Evolutionary conservation across 2,329 filamentous ascomycete species (phyloP).

Genomic region (Stenocarpella maydis): DNA sequence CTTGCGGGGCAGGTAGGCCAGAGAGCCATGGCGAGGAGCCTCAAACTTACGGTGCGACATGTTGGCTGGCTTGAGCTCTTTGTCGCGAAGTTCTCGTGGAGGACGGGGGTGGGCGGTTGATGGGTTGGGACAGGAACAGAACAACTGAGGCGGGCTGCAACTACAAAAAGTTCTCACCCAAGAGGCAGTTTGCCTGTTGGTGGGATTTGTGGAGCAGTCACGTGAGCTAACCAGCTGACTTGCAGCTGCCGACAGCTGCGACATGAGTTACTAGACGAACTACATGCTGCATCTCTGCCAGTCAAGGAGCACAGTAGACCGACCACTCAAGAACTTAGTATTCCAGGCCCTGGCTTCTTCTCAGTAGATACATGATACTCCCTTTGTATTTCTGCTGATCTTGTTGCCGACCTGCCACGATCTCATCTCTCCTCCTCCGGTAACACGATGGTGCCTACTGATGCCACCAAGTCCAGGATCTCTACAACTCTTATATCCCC

Average conservation of each 20-base stretch:
- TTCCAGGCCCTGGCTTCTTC: neutral
- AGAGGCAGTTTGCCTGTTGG: constrained; percentile 16
- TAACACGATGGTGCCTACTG: neutral
- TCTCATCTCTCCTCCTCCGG: neutral
- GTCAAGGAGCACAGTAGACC: no score
- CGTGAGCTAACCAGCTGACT: neutral
- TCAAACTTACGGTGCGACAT: constrained; percentile 69
- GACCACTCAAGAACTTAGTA: no score
- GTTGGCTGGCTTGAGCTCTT: constrained; percentile 35
- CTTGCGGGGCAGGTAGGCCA: constrained; percentile 90
- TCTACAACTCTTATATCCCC: neutral
- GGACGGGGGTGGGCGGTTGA: constrained; percentile 26
- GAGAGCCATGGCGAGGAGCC: constrained; percentile 93
- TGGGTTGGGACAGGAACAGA: constrained; percentile 9
- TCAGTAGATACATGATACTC: neutral
- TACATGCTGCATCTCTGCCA: neutral
- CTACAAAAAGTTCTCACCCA: constrained; percentile 30
- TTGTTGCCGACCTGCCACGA: neutral
- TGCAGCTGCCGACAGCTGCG: constrained; percentile 8
- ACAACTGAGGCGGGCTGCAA: neutral
- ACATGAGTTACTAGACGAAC: no score
- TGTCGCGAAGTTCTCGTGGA: constrained; percentile 34
- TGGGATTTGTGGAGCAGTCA: constrained; percentile 33
- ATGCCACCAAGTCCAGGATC: neutral
- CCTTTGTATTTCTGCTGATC: neutral